These are phyloP conservation scores for Escovopsis weberi DNA, from an alignment of 2,329 filamentous ascomycete genomes.

Conservation along the genomic window DNA sequence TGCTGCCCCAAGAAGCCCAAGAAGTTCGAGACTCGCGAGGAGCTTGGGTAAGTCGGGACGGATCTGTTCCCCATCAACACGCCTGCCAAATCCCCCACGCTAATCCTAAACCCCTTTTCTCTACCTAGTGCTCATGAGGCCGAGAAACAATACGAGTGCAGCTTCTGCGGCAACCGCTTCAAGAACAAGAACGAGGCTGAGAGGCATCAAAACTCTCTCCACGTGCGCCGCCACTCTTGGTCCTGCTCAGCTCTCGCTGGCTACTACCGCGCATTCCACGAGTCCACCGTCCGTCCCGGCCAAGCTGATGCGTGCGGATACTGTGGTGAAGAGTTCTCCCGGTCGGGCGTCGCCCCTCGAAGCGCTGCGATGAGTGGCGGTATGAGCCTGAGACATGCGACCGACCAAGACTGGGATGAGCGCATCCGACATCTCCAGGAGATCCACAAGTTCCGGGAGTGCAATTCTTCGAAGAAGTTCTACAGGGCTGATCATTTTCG, in stretches of 20 bases:
- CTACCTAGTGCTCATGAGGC: conserved; percentile 61
- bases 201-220: conserved; percentile 87
- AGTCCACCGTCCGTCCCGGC: conserved; percentile 52
- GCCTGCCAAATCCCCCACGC: background rate
- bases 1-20: conserved; percentile 96
- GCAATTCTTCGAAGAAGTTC: conserved; percentile 97
- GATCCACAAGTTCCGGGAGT: conserved; percentile 93
- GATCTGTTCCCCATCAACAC: background rate
- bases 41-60: conserved; percentile 53
- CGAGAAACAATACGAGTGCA: conserved; percentile 92
- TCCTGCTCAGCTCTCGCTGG: conserved; percentile 77
- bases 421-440: conserved; percentile 78
- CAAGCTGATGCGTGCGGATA: conserved; percentile 79
- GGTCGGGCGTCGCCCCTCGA: conserved; percentile 29
- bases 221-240: conserved; percentile 88
- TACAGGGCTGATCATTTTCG: conserved; percentile 95
- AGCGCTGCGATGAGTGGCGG: conserved; percentile 19
- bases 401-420: conserved; percentile 76
- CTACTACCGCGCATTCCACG: conserved; percentile 74
- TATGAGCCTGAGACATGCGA: conserved; percentile 33
- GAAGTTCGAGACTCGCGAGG: conserved; percentile 75
- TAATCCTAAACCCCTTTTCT: background rate
- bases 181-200: conserved; percentile 99
- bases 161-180: conserved; percentile 86
- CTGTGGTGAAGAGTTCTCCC: conserved; percentile 77